Conservation (phyloP, 2,329 filamentous ascomycete species). For the Claviceps arundinis region DNA sequence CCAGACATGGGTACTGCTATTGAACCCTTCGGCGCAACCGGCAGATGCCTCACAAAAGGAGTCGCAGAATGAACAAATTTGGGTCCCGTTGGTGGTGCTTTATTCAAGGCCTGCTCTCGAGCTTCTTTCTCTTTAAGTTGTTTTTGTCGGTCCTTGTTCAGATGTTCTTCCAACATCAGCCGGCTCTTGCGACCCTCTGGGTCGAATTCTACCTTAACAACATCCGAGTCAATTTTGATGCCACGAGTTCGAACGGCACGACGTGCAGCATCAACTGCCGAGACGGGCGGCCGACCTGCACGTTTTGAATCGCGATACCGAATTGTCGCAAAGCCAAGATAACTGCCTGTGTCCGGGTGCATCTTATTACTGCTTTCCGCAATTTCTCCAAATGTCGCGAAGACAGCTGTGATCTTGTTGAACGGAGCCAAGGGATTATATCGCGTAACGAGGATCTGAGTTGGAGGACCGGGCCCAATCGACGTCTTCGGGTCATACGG, state of each 20-base stretch:
- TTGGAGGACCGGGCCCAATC: slow-evolving; percentile 76
- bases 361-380: slow-evolving; percentile 87
- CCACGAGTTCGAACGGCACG: slow-evolving; percentile 65
- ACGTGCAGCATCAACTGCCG: slow-evolving; percentile 69
- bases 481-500: slow-evolving; percentile 71
- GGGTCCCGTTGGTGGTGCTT: slow-evolving; percentile 24
- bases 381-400: slow-evolving; percentile 75
- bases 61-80: slow-evolving; percentile 16
- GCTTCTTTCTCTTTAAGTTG: slow-evolving; percentile 27
- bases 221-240: slow-evolving; percentile 63
- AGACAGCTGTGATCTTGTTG: slow-evolving; percentile 60
- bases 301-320: slow-evolving; percentile 64
- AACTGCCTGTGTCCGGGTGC: slow-evolving; percentile 86
- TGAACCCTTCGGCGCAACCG: slow-evolving; percentile 77
- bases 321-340: slow-evolving; percentile 85
- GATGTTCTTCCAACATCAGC: slow-evolving; percentile 59
- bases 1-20: slow-evolving; percentile 35
- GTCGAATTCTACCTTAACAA: slow-evolving; percentile 76
- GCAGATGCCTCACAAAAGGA: slow-evolving; percentile 44
- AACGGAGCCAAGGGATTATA: slow-evolving; percentile 84
- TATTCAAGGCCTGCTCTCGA: slow-evolving; percentile 17
- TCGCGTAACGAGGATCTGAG: slow-evolving; percentile 86
- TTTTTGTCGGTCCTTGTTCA: slow-evolving; percentile 56
- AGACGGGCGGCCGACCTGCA: slow-evolving; percentile 30
- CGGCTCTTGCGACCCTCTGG: slow-evolving; percentile 74